These are phyloP conservation scores for Chlorella variabilis DNA, from an alignment of 163 green algal species.

Conservation along the genomic window DNA sequence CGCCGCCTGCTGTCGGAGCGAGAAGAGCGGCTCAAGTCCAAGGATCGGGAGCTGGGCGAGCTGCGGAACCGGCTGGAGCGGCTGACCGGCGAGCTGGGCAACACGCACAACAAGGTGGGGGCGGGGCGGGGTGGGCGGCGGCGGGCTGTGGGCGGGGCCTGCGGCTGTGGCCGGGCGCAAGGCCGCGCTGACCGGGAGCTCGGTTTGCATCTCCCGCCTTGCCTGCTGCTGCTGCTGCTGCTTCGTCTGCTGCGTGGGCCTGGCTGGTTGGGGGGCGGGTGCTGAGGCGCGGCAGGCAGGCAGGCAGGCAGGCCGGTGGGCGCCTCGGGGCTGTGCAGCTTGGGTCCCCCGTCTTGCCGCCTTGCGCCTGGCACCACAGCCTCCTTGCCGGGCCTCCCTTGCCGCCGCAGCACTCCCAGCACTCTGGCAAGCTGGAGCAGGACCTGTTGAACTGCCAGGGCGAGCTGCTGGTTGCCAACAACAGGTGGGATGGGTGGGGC, in stretches of 20 bases:
- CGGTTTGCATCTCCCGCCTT: too few relatives aligned
- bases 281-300: too few relatives aligned
- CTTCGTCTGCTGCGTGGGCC: too few relatives aligned
- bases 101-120: constrained; percentile 12
- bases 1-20: constrained; percentile 5
- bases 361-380: background rate
- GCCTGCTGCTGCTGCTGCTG: too few relatives aligned
- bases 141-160: too few relatives aligned
- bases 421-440: constrained; percentile 19
- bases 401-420: constrained; percentile 2
- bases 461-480: constrained; percentile 19
- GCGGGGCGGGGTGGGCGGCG: too few relatives aligned
- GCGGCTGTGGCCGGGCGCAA: too few relatives aligned
- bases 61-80: constrained; percentile 16
- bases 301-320: too few relatives aligned
- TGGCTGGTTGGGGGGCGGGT: too few relatives aligned
- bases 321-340: background rate
- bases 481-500: constrained; percentile 1
- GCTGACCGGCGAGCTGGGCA: constrained; percentile 13
- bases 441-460: constrained; percentile 34
- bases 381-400: background rate
- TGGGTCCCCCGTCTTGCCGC: background rate
- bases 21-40: background rate
- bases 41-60: constrained; percentile 8
- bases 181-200: too few relatives aligned